Evolutionary conservation across 2,329 filamentous ascomycete genomes (phyloP).

Genomic region (Nannizziopsis arthrosporioides): DNA sequence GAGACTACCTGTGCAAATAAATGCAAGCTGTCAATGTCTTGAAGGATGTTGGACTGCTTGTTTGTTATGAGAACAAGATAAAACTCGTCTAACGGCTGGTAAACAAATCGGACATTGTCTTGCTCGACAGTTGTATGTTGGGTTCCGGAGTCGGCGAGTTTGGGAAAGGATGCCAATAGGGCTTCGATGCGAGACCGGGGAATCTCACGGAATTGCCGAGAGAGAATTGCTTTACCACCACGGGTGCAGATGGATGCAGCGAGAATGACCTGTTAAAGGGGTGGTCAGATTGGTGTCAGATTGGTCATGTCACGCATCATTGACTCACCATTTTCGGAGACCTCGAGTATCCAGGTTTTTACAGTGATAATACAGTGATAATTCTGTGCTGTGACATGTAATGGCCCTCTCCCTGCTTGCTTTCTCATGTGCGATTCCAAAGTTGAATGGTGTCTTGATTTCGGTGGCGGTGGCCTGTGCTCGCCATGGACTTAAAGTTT

Average conservation of each 20-base stretch:
- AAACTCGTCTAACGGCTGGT: slow-evolving; percentile 95
- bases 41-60: slow-evolving; percentile 96
- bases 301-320: not conserved
- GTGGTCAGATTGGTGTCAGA: not conserved
- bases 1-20: slow-evolving; percentile 95
- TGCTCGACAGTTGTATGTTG: slow-evolving; percentile 98
- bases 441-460: slow-evolving; percentile 11
- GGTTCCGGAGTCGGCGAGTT: slow-evolving; percentile 87
- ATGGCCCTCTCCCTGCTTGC: not conserved
- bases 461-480: slow-evolving; percentile 6
- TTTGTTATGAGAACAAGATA: slow-evolving; percentile 99
- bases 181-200: slow-evolving; percentile 92
- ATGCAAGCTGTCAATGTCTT: slow-evolving; percentile 97
- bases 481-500: too few relatives aligned
- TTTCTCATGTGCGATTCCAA: not conserved
- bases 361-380: not conserved
- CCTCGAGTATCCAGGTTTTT: not conserved
- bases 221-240: slow-evolving; percentile 95
- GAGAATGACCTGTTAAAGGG: slow-evolving; percentile 67
- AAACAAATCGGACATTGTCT: slow-evolving; percentile 98
- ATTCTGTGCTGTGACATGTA: not conserved
- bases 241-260: slow-evolving; percentile 98
- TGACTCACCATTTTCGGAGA: slow-evolving; percentile 5
- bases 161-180: slow-evolving; percentile 91
- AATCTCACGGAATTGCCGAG: slow-evolving; percentile 95